Evolutionary conservation across 2,329 filamentous ascomycete species (phyloP), one percentile per base, ranked within the genome.

Genomic region (Aspergillus eucalypticola): DNA sequence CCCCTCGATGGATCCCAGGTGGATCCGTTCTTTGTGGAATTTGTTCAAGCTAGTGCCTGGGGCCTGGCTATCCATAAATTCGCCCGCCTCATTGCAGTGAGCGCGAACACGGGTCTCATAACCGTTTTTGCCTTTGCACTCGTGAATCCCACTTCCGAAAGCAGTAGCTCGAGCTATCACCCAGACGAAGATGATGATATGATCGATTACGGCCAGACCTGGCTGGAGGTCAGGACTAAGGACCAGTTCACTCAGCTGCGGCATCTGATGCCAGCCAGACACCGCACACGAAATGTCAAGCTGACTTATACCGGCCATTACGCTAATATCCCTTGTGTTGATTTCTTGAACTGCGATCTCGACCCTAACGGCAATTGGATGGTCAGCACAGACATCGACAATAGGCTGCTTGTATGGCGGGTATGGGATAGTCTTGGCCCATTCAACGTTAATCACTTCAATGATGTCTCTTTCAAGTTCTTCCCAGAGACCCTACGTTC

Each of bases 81-180:
- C 63, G 91, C 91, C n/a, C 87, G 93, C 0, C 80, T 97, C 62
- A 89, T 99, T 63, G 95, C 94, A 0, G 88, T 96, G 41, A 91
- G 90, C 67, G 88, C 90, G 0, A 99, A 99, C 72, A 84, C 83
- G 0, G 79, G 81, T 21, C 69, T 78, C 15, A 82, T 90, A 27
- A 83, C 81, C 3, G 79, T 89, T 0, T 84, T 86, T 67, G 84
- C 85, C 13, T 85, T 86, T 66, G 86, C 83, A 0, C 76, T 89
- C 55, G 75, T 79, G 3, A 73, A 78, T 44, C 54, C 66, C n/a
- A 50, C 53, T 5, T 67, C 70, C 23, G 59, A 58, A 15, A 58
- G 58, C 41, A 59, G 57, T n/a, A 62, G 67, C 17, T 56, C 62
- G 6, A 54, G 63, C 10, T 49, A 58, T 44, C 55, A 64, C 8